phyloP scores from a whole-genome alignment of 257 asterid species.

The Solanum tarijense region DNA sequence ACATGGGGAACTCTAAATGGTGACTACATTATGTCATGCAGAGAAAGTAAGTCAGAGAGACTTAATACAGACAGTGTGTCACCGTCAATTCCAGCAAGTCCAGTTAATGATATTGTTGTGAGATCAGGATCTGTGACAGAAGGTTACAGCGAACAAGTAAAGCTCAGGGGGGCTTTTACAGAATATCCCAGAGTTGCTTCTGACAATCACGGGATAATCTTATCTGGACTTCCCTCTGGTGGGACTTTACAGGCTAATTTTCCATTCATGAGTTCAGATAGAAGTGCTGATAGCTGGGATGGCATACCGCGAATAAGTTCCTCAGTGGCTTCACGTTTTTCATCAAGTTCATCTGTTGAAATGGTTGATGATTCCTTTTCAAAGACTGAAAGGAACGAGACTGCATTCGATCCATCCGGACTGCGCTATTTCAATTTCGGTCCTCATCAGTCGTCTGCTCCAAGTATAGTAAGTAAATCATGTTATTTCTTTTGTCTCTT shows the following conservation, averaged over 20 bases:
- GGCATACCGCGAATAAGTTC: conserved; percentile 35
- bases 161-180: conserved; percentile 9
- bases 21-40: conserved; percentile 10
- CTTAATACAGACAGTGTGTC: conserved; percentile 15
- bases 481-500: neutral
- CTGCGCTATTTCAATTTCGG: conserved; percentile 7
- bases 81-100: conserved; percentile 28
- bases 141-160: conserved; percentile 22
- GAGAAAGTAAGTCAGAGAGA: conserved; percentile 40
- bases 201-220: conserved; percentile 22
- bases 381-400: conserved; percentile 19
- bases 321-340: conserved; percentile 42
- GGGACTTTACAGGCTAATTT: conserved; percentile 19
- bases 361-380: conserved; percentile 25
- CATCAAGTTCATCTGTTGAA: conserved; percentile 44
- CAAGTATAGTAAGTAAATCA: conserved; percentile 41
- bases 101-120: conserved; percentile 32
- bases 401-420: conserved; percentile 15
- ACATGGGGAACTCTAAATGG: neutral
- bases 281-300: conserved; percentile 31
- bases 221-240: conserved; percentile 1
- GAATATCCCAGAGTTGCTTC: conserved; percentile 36
- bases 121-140: conserved; percentile 36
- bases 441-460: conserved; percentile 15
- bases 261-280: conserved; percentile 16